Percentiles rank a stretch among this genome's conserved stretches.
Evolutionary conservation across 2,329 filamentous ascomycete genomes (phyloP).

Genomic region (Fusarium verticillioides): DNA sequence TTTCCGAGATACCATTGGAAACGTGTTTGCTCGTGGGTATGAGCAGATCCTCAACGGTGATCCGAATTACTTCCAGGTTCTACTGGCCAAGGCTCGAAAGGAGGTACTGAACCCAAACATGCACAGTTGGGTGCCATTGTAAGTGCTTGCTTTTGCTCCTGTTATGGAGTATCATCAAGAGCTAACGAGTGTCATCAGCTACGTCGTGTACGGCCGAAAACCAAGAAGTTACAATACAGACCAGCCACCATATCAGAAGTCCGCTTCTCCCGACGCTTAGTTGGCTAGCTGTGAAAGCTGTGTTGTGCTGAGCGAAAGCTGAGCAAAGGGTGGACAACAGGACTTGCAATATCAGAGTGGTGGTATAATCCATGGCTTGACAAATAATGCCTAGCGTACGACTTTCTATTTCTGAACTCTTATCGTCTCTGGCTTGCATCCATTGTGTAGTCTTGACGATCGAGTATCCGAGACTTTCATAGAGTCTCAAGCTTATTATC

Average conservation of each 20-base stretch:
- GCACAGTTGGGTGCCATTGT: slow-evolving; percentile 44
- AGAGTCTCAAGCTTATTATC: neutral
- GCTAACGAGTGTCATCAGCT: slow-evolving; percentile 1
- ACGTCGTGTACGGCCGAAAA: slow-evolving; percentile 28
- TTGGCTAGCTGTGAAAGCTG: neutral
- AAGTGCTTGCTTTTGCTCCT: neutral
- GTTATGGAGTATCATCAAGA: neutral
- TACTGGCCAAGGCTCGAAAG: slow-evolving; percentile 34
- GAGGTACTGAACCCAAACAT: slow-evolving; percentile 39
- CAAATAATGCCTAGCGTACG: neutral
- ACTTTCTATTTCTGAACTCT: neutral
- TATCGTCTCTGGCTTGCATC: neutral
- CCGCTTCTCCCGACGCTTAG: neutral
- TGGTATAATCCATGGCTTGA: neutral
- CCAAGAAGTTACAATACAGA: neutral
- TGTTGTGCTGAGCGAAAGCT: neutral
- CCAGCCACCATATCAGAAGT: neutral
- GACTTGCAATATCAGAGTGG: neutral
- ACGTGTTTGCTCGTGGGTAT: slow-evolving; percentile 39
- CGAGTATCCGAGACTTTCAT: neutral
- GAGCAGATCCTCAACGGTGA: slow-evolving; percentile 39
- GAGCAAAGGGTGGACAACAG: neutral
- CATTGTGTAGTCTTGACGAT: no score
- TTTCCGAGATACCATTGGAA: slow-evolving; percentile 39
- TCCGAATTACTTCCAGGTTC: slow-evolving; percentile 34